These are phyloP conservation scores for Cyberlindnera amylophila DNA, from an alignment of 805 yeast genomes.

Conservation along the genomic window DNA sequence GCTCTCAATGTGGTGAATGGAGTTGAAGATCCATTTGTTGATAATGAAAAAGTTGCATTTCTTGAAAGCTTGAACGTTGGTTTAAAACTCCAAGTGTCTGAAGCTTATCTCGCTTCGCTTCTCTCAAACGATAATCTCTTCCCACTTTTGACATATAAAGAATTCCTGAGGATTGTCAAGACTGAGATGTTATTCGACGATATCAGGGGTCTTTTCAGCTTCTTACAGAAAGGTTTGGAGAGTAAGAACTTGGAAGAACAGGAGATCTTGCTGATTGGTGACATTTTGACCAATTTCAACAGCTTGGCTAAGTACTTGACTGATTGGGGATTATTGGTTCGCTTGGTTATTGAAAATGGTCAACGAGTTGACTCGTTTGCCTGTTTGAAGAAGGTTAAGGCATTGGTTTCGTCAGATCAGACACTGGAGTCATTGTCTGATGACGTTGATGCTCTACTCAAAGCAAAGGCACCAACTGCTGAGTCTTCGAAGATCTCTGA, in stretches of 20 bases:
- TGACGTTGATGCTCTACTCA: slow-evolving; percentile 9
- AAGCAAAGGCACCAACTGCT: slow-evolving; percentile 1
- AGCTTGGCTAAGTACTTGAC: neutral
- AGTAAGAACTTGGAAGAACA: slow-evolving; percentile 19
- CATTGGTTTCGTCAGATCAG: neutral
- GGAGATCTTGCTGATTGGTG: slow-evolving; percentile 18
- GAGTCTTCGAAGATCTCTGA: slow-evolving; percentile 2
- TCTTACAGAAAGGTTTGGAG: slow-evolving; percentile 17
- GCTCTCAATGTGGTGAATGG: slow-evolving; percentile 32
- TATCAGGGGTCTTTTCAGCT: slow-evolving; percentile 25
- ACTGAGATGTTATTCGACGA: slow-evolving; percentile 17
- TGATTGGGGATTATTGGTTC: slow-evolving; percentile 1
- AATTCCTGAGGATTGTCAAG: slow-evolving; percentile 23
- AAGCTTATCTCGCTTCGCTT: slow-evolving; percentile 26
- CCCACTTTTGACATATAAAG: slow-evolving; percentile 35
- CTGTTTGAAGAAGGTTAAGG: slow-evolving; percentile 13
- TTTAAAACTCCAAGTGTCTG: slow-evolving; percentile 33
- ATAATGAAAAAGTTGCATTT: slow-evolving; percentile 20
- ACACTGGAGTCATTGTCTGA: slow-evolving; percentile 1
- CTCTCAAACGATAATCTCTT: slow-evolving; percentile 31
- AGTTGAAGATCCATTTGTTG: slow-evolving; percentile 22
- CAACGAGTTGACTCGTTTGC: slow-evolving; percentile 5
- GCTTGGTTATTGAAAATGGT: slow-evolving; percentile 4
- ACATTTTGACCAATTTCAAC: slow-evolving; percentile 11
- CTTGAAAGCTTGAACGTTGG: slow-evolving; percentile 26